Evolutionary conservation across 2,329 filamentous ascomycete genomes (phyloP), one percentile per base, ranked within the genome.

Genomic region (Cladosporium phlei): DNA sequence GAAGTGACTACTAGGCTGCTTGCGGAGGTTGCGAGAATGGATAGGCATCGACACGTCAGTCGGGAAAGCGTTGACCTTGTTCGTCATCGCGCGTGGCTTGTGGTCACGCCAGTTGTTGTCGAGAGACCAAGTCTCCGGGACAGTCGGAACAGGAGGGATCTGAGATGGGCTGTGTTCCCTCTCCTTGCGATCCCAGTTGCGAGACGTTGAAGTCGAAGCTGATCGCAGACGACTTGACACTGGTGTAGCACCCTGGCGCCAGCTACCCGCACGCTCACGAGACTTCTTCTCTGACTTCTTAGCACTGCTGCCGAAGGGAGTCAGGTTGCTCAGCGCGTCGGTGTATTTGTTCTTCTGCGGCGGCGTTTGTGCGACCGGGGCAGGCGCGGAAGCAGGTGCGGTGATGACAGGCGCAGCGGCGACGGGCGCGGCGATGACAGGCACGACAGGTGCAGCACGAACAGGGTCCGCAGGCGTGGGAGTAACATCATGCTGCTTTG

Each of bases 81-180:
- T 45, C 30, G 40, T 45, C 7, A 32, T 24, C 30, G 37, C 40
- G 21, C 40, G 40, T 14, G 44, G 44, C 50, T 62, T 63, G 55
- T 73, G 68, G 47, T 69, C 66, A 58, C 72, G 71, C 72, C 72
- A 75, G 56, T 75, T 72, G 57, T 68, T 70, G 53, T 67, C 72
- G 53, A 66, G 64, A 57, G 63, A 67, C 69, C 71, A 73, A 42
- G 62, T 47, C 51, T 58, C 46, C 11, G 46, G 46, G 19, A 48
- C 28, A 4, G 21, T 29, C 3, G 46, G 46, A 17, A 48, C 38
- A 20, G 46, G 52, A 38, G 53, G 45, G 30, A 45, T 38, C 7
- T 38, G 25, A 22, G 34, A 25, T 11, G 51, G 55, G 43, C 51
- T 55, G 22, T 50, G 47, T 24, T 49, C 48, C 22, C 54, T 50